A percentile compares a stretch with the other conserved stretches of the same genome.
Evolutionary conservation across 2,329 filamentous ascomycete species (phyloP).

Genomic region (Apiospora malaysiana): DNA sequence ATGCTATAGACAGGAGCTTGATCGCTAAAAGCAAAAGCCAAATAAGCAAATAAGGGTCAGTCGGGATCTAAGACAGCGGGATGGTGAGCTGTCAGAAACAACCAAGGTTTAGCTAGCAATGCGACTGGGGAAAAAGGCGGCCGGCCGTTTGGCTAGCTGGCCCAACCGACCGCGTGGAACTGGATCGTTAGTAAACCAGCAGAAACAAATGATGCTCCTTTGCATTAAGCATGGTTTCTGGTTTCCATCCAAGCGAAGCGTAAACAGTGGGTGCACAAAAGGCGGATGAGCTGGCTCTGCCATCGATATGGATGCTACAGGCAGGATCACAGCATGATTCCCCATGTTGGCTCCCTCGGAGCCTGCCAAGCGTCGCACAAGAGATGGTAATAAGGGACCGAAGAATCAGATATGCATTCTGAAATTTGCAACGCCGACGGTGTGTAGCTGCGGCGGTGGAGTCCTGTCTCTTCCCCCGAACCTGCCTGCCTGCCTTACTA

Average conservation of each 20-base stretch:
- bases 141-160: conserved; percentile 6
- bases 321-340: neutral
- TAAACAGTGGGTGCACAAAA: neutral
- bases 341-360: neutral
- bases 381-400: neutral
- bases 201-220: conserved; percentile 8
- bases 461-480: neutral
- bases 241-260: conserved; percentile 7
- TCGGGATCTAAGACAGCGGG: neutral
- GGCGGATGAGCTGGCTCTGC: conserved; percentile 1
- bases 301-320: neutral
- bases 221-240: neutral
- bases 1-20: neutral
- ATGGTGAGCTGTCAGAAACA: neutral
- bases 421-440: neutral
- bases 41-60: neutral
- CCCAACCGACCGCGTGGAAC: neutral
- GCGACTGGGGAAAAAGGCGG: neutral
- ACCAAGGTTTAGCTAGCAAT: conserved; percentile 1
- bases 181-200: neutral
- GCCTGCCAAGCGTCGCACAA: neutral
- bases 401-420: neutral
- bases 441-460: neutral
- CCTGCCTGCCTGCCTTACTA: neutral
- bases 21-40: neutral